phyloP scores from a whole-genome alignment of 257 asterid species.

The Galeopsis tetrahit region DNA sequence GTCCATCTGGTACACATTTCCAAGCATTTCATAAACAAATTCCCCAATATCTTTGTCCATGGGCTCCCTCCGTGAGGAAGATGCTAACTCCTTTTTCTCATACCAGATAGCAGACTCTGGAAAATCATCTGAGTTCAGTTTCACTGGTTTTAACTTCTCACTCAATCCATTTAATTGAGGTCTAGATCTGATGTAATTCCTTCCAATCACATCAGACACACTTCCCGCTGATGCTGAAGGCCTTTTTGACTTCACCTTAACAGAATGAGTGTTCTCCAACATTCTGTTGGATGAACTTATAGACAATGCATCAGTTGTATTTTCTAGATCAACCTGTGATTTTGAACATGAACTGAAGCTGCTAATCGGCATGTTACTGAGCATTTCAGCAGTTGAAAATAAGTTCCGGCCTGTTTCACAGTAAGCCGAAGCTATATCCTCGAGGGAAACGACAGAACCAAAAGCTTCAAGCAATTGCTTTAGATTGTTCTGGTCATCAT shows the following conservation, averaged over 20 bases:
- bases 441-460: constrained; percentile 68
- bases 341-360: constrained; percentile 28
- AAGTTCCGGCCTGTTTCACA: constrained; percentile 56
- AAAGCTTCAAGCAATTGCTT: constrained; percentile 64
- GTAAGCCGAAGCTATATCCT: constrained; percentile 81
- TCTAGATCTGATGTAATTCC: constrained; percentile 49
- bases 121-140: constrained; percentile 53
- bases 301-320: constrained; percentile 33
- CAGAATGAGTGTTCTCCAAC: constrained; percentile 33
- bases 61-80: constrained; percentile 41
- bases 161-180: constrained; percentile 40
- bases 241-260: constrained; percentile 48
- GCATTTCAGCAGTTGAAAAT: constrained; percentile 46
- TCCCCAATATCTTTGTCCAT: constrained; percentile 54
- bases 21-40: constrained; percentile 76
- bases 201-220: constrained; percentile 69
- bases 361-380: constrained; percentile 42
- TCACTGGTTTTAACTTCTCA: constrained; percentile 59
- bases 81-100: constrained; percentile 44
- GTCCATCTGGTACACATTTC: constrained; percentile 69
- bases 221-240: constrained; percentile 69
- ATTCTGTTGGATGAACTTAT: constrained; percentile 35
- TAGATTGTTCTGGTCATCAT: constrained; percentile 57
- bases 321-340: constrained; percentile 36
- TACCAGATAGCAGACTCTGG: constrained; percentile 62